These are phyloP conservation scores for Podospora pseudopauciseta DNA, from an alignment of 495 filamentous ascomycete genomes.

Conservation along the genomic window DNA sequence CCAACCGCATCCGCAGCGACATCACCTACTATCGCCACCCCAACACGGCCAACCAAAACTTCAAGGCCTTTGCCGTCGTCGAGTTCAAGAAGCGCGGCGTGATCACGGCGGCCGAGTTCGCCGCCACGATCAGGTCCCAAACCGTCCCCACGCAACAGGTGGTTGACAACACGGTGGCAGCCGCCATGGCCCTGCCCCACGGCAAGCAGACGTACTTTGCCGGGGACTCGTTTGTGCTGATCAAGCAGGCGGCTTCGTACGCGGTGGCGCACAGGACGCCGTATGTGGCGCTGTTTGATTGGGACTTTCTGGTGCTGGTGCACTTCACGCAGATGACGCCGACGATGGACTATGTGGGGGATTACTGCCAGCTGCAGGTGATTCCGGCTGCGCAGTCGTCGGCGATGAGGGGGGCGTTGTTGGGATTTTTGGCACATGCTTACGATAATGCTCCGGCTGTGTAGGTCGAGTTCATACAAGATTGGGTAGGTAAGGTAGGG, in stretches of 20 bases:
- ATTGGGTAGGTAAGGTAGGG: too few species aligned
- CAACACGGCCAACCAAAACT: too few species aligned
- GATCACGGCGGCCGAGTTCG: not conserved
- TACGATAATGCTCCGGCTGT: not conserved
- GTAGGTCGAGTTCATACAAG: too few species aligned
- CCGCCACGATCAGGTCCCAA: not conserved
- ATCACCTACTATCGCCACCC: not conserved
- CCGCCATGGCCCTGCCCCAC: not conserved
- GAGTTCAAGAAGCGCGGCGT: slow-evolving; percentile 12
- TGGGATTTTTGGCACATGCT: not conserved
- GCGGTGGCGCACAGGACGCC: slow-evolving; percentile 1
- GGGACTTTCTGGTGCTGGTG: not conserved
- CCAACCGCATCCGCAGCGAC: not conserved
- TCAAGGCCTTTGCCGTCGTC: slow-evolving; percentile 8
- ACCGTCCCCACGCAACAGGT: too few species aligned
- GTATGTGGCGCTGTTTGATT: slow-evolving; percentile 7
- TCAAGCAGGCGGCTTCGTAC: slow-evolving; percentile 8
- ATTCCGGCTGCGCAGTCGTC: not conserved
- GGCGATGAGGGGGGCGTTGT: not conserved
- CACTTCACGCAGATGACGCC: not conserved
- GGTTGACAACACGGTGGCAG: not conserved
- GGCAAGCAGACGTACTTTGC: not conserved
- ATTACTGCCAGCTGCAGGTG: not conserved
- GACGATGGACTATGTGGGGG: not conserved
- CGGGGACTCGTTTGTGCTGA: not conserved